Evolutionary conservation across 116 monocot genomes (phyloP).

Genomic region (Papilionanthe hybrid): DNA sequence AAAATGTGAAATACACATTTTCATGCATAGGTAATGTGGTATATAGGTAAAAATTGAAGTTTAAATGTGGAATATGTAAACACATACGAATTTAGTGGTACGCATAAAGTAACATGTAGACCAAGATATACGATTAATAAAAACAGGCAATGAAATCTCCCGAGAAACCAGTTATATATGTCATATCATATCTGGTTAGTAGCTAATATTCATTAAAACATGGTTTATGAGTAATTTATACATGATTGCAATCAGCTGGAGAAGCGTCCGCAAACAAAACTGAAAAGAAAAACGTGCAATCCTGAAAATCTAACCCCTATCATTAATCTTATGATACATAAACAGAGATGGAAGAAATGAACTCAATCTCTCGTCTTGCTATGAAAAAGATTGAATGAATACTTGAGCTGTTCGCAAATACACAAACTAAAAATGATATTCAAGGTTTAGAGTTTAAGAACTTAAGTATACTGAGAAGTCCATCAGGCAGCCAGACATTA

Average conservation of each 20-base stretch:
- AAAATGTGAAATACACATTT: too few relatives aligned
- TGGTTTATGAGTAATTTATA: background rate
- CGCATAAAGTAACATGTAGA: too few relatives aligned
- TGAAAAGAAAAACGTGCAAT: background rate
- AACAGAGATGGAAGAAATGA: too few relatives aligned
- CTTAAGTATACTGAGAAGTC: background rate
- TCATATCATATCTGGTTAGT: background rate
- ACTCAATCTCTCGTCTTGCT: too few relatives aligned
- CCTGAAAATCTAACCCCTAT: background rate
- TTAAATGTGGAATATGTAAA: too few relatives aligned
- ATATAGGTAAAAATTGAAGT: too few relatives aligned
- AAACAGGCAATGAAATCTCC: background rate
- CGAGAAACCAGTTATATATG: background rate
- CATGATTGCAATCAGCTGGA: background rate
- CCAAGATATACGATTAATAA: background rate
- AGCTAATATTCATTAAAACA: background rate
- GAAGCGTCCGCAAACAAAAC: background rate
- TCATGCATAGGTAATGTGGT: too few relatives aligned
- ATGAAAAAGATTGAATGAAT: too few relatives aligned
- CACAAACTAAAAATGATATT: background rate
- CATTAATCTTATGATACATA: too few relatives aligned
- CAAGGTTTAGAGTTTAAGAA: background rate
- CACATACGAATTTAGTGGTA: too few relatives aligned
- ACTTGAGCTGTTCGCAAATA: background rate
- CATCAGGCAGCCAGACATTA: background rate